Conservation (phyloP, 2,329 filamentous ascomycete genomes). For the Aaosphaeria pasadenensis region DNA sequence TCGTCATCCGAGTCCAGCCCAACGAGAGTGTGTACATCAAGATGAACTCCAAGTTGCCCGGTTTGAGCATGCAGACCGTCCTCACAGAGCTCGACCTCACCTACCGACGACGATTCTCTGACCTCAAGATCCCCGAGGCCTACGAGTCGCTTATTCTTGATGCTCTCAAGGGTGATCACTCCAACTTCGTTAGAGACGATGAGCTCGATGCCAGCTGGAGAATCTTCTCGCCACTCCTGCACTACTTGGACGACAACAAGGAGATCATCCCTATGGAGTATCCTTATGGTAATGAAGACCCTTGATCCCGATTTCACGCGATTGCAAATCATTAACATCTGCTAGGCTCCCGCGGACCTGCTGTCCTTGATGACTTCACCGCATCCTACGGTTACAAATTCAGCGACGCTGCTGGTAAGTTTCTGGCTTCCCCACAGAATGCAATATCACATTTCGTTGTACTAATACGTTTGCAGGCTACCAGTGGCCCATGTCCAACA, state of each 20-base stretch:
- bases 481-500: slow-evolving; percentile 38
- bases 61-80: slow-evolving; percentile 98
- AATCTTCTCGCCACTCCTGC: slow-evolving; percentile 94
- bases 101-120: slow-evolving; percentile 96
- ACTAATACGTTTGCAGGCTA: slow-evolving; percentile 28
- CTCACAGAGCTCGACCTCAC: slow-evolving; percentile 98
- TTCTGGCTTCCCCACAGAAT: slow-evolving; percentile 5
- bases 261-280: slow-evolving; percentile 99
- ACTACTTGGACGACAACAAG: slow-evolving; percentile 99
- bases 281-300: slow-evolving; percentile 75
- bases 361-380: slow-evolving; percentile 96
- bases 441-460: slow-evolving; percentile 2
- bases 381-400: slow-evolving; percentile 99
- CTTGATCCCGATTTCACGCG: slow-evolving; percentile 3
- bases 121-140: slow-evolving; percentile 98
- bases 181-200: slow-evolving; percentile 70
- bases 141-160: slow-evolving; percentile 98
- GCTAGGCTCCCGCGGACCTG: slow-evolving; percentile 88
- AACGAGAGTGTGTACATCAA: slow-evolving; percentile 99
- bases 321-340: slow-evolving; percentile 15
- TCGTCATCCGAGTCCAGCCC: slow-evolving; percentile 98
- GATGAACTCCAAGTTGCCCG: slow-evolving; percentile 99
- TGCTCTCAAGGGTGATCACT: slow-evolving; percentile 97
- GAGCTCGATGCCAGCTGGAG: slow-evolving; percentile 98
- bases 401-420: slow-evolving; percentile 78